These are phyloP conservation scores for Emericellopsis terricola DNA, from an alignment of 495 filamentous ascomycete genomes.

Conservation along the genomic window DNA sequence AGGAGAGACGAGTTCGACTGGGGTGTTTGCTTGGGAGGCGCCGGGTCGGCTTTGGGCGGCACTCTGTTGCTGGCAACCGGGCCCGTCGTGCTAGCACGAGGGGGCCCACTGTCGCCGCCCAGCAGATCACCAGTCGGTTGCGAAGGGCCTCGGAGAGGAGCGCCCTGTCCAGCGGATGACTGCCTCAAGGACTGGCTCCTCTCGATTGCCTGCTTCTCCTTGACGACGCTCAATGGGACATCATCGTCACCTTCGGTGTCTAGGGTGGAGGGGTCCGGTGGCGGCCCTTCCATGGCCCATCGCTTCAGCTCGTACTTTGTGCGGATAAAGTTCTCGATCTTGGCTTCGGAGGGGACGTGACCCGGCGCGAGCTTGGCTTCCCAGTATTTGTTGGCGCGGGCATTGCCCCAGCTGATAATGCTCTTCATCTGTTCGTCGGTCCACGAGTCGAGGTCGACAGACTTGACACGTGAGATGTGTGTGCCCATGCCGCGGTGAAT, in stretches of 20 bases:
- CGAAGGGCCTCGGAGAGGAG: constrained; percentile 8
- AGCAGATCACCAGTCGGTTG: constrained; percentile 30
- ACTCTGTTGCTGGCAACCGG: constrained; percentile 45
- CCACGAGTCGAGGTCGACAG: constrained; percentile 93
- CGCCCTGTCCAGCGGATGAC: constrained; percentile 17
- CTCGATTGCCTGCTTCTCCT: constrained; percentile 36
- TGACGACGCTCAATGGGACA: constrained; percentile 40
- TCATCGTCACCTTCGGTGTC: constrained; percentile 74
- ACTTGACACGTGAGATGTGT: constrained; percentile 95
- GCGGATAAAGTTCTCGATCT: constrained; percentile 98
- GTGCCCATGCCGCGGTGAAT: constrained; percentile 98
- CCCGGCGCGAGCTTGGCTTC: constrained; percentile 82
- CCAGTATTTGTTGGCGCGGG: constrained; percentile 96
- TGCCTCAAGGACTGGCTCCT: constrained; percentile 26
- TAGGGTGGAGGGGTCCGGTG: constrained; percentile 80
- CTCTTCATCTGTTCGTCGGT: constrained; percentile 94
- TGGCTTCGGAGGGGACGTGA: constrained; percentile 91
- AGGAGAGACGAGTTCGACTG: constrained; percentile 69
- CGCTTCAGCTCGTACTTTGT: constrained; percentile 97
- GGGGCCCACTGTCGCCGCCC: constrained; percentile 20
- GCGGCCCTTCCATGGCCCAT: constrained; percentile 93
- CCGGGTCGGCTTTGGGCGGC: constrained; percentile 43
- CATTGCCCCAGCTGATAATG: constrained; percentile 86
- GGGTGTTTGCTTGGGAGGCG: constrained; percentile 32
- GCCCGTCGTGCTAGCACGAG: constrained; percentile 35